Evolutionary conservation across 371 early-diverging fungal species (phyloP), one percentile per base, ranked within the genome.

Genomic region (Dichotomocladium elegans): DNA sequence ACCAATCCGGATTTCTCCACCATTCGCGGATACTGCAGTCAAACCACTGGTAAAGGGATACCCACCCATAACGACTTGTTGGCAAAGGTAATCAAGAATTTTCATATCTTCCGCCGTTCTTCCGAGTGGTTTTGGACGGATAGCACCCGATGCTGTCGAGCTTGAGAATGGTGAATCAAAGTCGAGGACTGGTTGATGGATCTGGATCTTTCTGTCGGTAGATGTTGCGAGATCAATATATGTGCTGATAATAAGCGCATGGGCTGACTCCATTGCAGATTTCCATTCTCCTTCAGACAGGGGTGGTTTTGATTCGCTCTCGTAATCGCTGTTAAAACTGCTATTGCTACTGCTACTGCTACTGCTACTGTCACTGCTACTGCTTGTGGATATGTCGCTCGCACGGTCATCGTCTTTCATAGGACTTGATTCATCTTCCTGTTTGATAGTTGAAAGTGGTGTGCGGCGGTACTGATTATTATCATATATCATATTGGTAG

Each of bases 11-110:
- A 81, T 60, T 31, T 79, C 80, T 12, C 58, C 58, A 4, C 52
- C 53, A 30, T 52, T 52, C 14, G 53, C 41, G 0, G 52, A 58
- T 25, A 58, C 66, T 64, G 74, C 68, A 10, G 73, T 73, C 24
- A 74, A 54, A 2, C 68, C 68, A 29, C 72, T 74, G 4, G 68
- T 57, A 45, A 81, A 79, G 11, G 82, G 82, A 58, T 81, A 81
- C 0, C 77, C 82, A 9, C 82, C 82, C 25, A 76, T 51, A 0
- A 78, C 59, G 1, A 70, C 77, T 30, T 79, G 82, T 41, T 79
- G 74, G 33, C 78, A 82, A 2, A 82, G 48, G 31, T 61, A 64
- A 24, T 68, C 69, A 7, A 74, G 24, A 12, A 66, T 58, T 40
- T 53, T 54, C 26, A 43, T 30, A 41, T 59, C 60, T n/a, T 55